Conservation (phyloP, 2,329 filamentous ascomycete genomes). For the Blastomyces parvus region DNA sequence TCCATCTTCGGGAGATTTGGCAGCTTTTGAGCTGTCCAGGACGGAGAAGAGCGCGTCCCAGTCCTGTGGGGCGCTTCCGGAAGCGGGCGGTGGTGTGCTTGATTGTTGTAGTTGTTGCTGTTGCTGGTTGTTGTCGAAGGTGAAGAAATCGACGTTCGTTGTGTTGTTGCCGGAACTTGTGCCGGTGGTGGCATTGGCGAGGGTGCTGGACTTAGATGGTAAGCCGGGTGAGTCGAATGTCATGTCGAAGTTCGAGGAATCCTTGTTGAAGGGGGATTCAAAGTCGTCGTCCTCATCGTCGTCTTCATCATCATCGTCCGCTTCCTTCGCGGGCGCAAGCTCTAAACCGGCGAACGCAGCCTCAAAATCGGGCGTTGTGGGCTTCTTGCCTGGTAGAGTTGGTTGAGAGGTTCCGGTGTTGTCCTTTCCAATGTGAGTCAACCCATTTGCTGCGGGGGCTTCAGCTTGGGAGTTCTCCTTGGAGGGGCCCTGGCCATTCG, state of each 20-base stretch:
- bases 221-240: constrained; percentile 37
- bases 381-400: constrained; percentile 21
- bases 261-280: constrained; percentile 26
- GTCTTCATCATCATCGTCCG: constrained; percentile 25
- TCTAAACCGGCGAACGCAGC: constrained; percentile 38
- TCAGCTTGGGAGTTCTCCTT: constrained; percentile 23
- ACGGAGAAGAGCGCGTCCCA: constrained; percentile 93
- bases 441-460: constrained; percentile 31
- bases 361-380: constrained; percentile 36
- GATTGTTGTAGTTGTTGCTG: constrained; percentile 20
- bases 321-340: constrained; percentile 37
- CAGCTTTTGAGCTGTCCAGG: constrained; percentile 48
- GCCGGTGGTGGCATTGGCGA: constrained; percentile 13
- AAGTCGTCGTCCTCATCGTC: constrained; percentile 45
- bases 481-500: constrained; percentile 25
- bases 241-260: constrained; percentile 36
- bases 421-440: constrained; percentile 32
- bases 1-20: neutral
- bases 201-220: constrained; percentile 20
- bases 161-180: constrained; percentile 16
- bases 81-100: constrained; percentile 29
- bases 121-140: constrained; percentile 23
- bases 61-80: constrained; percentile 52
- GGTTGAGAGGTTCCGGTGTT: constrained; percentile 20
- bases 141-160: constrained; percentile 32